These are phyloP conservation scores for Orbilia javanica DNA, from an alignment of 2,329 filamentous ascomycete species.

Conservation along the genomic window DNA sequence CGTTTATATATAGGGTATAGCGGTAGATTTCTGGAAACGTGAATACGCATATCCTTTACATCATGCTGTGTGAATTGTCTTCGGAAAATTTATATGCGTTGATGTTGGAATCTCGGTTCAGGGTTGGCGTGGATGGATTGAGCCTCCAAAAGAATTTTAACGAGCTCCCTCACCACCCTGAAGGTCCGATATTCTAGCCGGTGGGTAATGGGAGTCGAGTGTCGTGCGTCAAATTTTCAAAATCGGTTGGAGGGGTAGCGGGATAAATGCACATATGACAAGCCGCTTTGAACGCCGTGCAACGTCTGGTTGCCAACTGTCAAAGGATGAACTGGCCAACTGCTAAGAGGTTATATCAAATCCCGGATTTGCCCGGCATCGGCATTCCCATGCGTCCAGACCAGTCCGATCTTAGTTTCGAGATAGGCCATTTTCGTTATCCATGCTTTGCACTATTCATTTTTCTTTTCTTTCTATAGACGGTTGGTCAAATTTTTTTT, in stretches of 20 bases:
- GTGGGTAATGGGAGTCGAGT: not conserved
- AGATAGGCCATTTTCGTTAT: slow-evolving; percentile 11
- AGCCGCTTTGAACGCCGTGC: slow-evolving; percentile 4
- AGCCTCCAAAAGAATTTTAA: slow-evolving; percentile 12
- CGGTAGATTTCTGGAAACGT: not conserved
- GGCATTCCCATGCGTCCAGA: slow-evolving; percentile 4
- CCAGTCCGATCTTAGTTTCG: slow-evolving; percentile 1
- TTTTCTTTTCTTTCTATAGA: slow-evolving; percentile 17
- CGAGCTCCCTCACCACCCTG: not conserved
- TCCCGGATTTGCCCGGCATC: slow-evolving; percentile 22
- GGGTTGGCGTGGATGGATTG: slow-evolving; percentile 14
- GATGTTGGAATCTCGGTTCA: slow-evolving; percentile 14
- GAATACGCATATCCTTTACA: not conserved
- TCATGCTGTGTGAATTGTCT: slow-evolving; percentile 11
- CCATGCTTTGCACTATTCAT: slow-evolving; percentile 3
- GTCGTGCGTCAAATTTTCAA: slow-evolving; percentile 14
- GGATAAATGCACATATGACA: slow-evolving; percentile 24
- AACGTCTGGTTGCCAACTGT: slow-evolving; percentile 25
- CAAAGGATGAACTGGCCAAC: slow-evolving; percentile 16
- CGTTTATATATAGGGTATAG: not conserved
- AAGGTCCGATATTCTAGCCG: slow-evolving; percentile 25
- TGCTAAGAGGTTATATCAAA: slow-evolving; percentile 8
- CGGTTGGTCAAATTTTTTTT: slow-evolving; percentile 14
- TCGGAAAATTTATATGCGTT: slow-evolving; percentile 22
- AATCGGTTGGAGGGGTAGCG: slow-evolving; percentile 9